Conservation (phyloP, 768 basidiomycete species). For the Amanita polypyramis region DNA sequence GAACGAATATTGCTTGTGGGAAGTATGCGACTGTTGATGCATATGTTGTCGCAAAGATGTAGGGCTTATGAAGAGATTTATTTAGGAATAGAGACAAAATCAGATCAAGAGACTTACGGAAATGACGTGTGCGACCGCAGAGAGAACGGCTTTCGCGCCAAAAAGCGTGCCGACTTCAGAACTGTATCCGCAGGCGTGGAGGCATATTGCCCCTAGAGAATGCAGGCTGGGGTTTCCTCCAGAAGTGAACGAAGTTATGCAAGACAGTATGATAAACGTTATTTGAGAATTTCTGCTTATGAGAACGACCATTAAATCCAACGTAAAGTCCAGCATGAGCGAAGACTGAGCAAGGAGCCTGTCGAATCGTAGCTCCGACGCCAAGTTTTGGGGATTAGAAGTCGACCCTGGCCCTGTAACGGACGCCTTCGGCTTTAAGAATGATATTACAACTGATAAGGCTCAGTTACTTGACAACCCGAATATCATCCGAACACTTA, state of each 20-base stretch:
- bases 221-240: slow-evolving; percentile 62
- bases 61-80: slow-evolving; percentile 33
- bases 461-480: neutral
- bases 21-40: slow-evolving; percentile 49
- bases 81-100: neutral
- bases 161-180: slow-evolving; percentile 52
- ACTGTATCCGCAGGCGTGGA: slow-evolving; percentile 39
- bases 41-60: slow-evolving; percentile 60
- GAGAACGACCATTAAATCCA: slow-evolving; percentile 51
- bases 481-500: slow-evolving; percentile 24
- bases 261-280: slow-evolving; percentile 49
- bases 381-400: slow-evolving; percentile 31
- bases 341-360: slow-evolving; percentile 53
- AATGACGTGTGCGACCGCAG: slow-evolving; percentile 57
- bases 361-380: slow-evolving; percentile 59
- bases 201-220: slow-evolving; percentile 59
- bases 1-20: slow-evolving; percentile 59
- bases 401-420: slow-evolving; percentile 10
- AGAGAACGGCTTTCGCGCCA: slow-evolving; percentile 60
- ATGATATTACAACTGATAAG: slow-evolving; percentile 44
- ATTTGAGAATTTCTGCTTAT: slow-evolving; percentile 37
- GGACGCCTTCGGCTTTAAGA: slow-evolving; percentile 42
- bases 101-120: slow-evolving; percentile 23
- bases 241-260: slow-evolving; percentile 53
- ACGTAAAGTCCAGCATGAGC: slow-evolving; percentile 55